A percentile compares a stretch with the other conserved stretches of the same genome.
phyloP scores from a whole-genome alignment of 176 grass and related monocot species.

The Bonia amplexicaulis region DNA sequence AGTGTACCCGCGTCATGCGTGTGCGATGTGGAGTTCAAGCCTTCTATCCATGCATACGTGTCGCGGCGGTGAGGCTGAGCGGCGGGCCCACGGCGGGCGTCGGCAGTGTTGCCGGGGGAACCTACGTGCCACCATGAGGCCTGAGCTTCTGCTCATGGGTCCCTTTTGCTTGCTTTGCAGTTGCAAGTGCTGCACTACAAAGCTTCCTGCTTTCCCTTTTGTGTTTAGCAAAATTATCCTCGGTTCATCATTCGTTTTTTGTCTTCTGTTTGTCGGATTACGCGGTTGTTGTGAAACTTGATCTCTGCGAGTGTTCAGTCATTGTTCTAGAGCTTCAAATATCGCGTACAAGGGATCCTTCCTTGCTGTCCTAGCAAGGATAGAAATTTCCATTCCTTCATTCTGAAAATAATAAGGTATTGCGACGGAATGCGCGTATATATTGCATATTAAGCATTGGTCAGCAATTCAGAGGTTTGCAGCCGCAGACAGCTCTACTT shows the following conservation, averaged over 20 bases:
- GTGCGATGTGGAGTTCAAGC: conserved; percentile 9
- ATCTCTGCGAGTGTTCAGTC: not conserved
- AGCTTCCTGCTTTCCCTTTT: conserved; percentile 17
- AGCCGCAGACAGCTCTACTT: not conserved
- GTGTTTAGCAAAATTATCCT: not conserved
- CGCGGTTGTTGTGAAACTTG: not conserved
- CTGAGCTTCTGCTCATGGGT: conserved; percentile 35
- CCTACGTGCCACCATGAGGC: conserved; percentile 10
- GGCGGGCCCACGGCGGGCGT: conserved; percentile 7
- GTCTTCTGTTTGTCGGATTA: not conserved
- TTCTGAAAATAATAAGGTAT: not conserved
- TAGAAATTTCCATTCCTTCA: not conserved
- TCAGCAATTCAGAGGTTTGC: conserved; percentile 15
- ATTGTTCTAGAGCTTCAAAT: conserved; percentile 17
- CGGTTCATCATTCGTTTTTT: no score
- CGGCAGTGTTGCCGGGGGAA: not conserved
- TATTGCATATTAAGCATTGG: not conserved
- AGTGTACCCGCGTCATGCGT: not conserved
- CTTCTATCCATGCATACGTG: not conserved
- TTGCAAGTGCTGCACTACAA: conserved; percentile 54
- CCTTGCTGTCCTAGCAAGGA: not conserved
- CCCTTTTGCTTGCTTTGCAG: conserved; percentile 63
- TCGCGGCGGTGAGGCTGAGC: not conserved
- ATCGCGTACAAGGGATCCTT: not conserved
- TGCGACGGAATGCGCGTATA: not conserved